A percentile compares a stretch with the other conserved stretches of the same genome.
Conservation (phyloP, 2,329 filamentous ascomycete genomes). For the Ascochyta pisi region DNA sequence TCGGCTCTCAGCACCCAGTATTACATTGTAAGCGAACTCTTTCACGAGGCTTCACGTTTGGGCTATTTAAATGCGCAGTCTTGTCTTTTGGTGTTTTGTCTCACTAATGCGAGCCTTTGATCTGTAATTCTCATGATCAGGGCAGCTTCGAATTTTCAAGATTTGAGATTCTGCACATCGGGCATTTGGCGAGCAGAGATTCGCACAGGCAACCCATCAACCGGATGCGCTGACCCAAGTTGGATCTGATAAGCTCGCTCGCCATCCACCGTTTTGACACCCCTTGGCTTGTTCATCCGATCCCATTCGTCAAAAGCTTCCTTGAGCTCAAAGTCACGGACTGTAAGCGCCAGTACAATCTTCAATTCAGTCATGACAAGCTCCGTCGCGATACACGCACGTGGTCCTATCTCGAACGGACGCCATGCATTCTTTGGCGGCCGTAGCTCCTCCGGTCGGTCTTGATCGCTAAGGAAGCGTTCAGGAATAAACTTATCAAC, state of each 20-base stretch:
- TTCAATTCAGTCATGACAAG: conserved; percentile 26
- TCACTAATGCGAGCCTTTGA: too few species aligned
- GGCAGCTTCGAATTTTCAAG: too few species aligned
- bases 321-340: conserved; percentile 30
- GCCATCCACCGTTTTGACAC: conserved; percentile 22
- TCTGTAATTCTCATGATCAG: too few species aligned
- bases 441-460: neutral
- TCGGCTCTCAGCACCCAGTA: too few species aligned
- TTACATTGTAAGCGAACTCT: too few species aligned
- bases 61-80: too few species aligned
- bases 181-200: neutral
- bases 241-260: conserved; percentile 26
- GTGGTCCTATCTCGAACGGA: conserved; percentile 50
- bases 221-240: conserved; percentile 26
- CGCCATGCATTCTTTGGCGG: conserved; percentile 29
- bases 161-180: too few species aligned
- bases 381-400: conserved; percentile 29
- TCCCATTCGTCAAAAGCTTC: conserved; percentile 22
- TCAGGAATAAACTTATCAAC: conserved; percentile 35
- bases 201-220: conserved; percentile 30
- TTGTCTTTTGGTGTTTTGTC: too few species aligned
- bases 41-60: too few species aligned
- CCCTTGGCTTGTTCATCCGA: conserved; percentile 5
- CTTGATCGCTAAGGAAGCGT: conserved; percentile 22
- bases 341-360: conserved; percentile 26